phyloP scores from a whole-genome alignment of 176 grass and related monocot species.

The Cenchrus fungigraminus region DNA sequence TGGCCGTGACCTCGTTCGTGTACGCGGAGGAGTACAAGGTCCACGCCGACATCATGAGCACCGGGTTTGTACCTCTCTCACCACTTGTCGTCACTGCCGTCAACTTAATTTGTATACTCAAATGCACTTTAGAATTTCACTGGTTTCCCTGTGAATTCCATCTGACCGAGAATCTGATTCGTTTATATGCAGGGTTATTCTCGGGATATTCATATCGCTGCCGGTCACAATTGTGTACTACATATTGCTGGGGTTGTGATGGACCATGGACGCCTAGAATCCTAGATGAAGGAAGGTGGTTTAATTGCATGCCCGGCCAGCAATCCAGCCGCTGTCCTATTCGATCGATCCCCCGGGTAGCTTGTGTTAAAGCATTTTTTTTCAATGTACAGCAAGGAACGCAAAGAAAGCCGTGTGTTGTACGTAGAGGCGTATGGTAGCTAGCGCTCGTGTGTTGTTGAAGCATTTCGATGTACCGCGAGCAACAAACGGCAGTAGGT shows the following conservation, averaged over 20 bases:
- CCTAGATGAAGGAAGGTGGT: neutral
- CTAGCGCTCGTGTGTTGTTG: too few species aligned
- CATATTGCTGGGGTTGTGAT: constrained; percentile 53
- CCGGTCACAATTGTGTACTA: constrained; percentile 85
- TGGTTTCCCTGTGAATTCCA: neutral
- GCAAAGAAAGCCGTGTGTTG: too few species aligned
- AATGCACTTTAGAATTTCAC: neutral
- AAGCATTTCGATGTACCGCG: too few species aligned
- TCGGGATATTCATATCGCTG: constrained; percentile 79
- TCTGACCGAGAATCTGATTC: neutral
- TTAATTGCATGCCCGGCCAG: neutral
- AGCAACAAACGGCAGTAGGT: too few species aligned
- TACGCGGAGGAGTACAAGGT: constrained; percentile 90
- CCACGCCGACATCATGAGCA: constrained; percentile 96
- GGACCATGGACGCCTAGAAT: neutral
- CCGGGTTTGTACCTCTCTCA: constrained; percentile 52
- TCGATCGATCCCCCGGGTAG: too few species aligned
- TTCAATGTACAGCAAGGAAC: too few species aligned
- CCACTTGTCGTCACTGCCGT: neutral
- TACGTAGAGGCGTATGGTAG: too few species aligned
- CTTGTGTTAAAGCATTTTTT: too few species aligned
- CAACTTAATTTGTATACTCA: neutral
- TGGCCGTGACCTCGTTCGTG: constrained; percentile 84
- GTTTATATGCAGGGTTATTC: constrained; percentile 61
- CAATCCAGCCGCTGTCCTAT: too few species aligned